Evolutionary conservation across 2,329 filamentous ascomycete species (phyloP).

Genomic region (Monosporascus cannonballus): DNA sequence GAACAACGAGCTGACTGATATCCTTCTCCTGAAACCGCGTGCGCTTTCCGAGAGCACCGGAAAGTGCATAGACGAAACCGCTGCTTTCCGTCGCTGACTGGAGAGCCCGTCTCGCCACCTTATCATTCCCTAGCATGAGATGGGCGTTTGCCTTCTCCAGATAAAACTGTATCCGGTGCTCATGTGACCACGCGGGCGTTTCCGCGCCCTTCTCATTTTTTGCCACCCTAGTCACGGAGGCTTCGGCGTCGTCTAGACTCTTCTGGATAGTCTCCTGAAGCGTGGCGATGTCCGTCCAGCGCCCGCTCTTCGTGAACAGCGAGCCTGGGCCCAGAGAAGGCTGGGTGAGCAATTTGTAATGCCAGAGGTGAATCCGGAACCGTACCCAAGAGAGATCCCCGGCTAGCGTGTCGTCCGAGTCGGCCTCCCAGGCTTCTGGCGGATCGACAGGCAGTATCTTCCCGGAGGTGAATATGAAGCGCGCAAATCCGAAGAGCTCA

Average conservation of each 20-base stretch:
- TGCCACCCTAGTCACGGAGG: constrained; percentile 6
- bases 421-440: constrained; percentile 25
- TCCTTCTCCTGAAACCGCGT: constrained; percentile 75
- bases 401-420: constrained; percentile 27
- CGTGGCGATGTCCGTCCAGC: constrained; percentile 53
- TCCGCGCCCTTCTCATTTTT: constrained; percentile 16
- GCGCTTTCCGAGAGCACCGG: constrained; percentile 78
- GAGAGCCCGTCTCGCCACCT: constrained; percentile 66
- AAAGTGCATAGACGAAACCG: constrained; percentile 75
- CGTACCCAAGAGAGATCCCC: constrained; percentile 49
- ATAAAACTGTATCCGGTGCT: constrained; percentile 63
- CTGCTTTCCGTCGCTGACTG: constrained; percentile 59
- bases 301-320: constrained; percentile 48
- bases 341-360: constrained; percentile 55
- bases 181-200: constrained; percentile 30
- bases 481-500: constrained; percentile 75
- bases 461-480: constrained; percentile 40
- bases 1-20: constrained; percentile 82
- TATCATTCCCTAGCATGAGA: constrained; percentile 77
- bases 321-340: constrained; percentile 48
- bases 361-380: constrained; percentile 67
- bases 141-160: constrained; percentile 79
- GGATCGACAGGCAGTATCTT: constrained; percentile 11
- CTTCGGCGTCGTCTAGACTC: constrained; percentile 35
- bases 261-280: constrained; percentile 45